Conservation (phyloP, 352 stramenopile genomes). For the Achlya hypogyna region DNA sequence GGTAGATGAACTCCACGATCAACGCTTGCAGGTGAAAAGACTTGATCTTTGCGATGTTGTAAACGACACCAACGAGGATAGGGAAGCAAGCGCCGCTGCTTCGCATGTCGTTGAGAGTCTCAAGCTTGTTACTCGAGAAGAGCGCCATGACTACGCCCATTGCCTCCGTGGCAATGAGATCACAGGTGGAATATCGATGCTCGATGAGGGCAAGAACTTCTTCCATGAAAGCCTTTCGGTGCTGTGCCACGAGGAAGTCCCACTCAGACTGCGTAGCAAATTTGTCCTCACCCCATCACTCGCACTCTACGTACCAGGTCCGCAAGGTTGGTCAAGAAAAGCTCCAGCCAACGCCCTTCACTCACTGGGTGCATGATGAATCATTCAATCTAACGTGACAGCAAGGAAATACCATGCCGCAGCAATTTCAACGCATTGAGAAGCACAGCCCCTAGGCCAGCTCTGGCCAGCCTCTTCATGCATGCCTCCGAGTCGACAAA, state of each 20-base stretch:
- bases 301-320: conserved; percentile 2
- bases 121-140: conserved; percentile 3
- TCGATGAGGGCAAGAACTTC: conserved; percentile 10
- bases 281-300: background rate
- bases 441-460: background rate
- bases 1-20: conserved; percentile 16
- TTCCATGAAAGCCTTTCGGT: conserved; percentile 9
- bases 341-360: background rate
- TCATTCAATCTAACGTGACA: background rate
- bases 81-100: conserved; percentile 2
- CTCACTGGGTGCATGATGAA: background rate
- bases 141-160: conserved; percentile 15
- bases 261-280: conserved; percentile 8
- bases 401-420: background rate
- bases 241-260: conserved; percentile 9
- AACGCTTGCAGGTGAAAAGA: conserved; percentile 19
- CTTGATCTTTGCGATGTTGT: conserved; percentile 18
- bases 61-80: background rate
- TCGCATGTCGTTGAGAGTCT: background rate
- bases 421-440: background rate
- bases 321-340: conserved; percentile 4
- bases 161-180: conserved; percentile 5
- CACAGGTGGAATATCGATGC: background rate
- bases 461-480: conserved; percentile 1
- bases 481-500: conserved; percentile 19